phyloP scores from a whole-genome alignment of 805 yeast species.

The Hanseniaspora meyeri region DNA sequence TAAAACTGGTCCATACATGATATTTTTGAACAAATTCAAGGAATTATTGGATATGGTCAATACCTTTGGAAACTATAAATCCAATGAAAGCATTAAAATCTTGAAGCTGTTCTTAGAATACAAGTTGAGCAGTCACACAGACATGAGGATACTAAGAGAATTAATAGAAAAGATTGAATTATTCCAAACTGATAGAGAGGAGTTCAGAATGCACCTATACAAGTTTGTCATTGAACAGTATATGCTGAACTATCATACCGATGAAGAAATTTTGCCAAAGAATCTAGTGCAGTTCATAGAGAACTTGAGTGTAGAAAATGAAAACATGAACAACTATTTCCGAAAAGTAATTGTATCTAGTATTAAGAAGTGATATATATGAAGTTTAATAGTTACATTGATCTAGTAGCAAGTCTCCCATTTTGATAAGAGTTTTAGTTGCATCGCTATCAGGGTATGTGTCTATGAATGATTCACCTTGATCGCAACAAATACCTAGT shows the following conservation, averaged over 20 bases:
- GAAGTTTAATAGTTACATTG: conserved; percentile 28
- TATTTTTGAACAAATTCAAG: conserved; percentile 36
- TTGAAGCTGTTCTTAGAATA: background rate
- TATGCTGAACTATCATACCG: background rate
- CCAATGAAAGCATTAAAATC: background rate
- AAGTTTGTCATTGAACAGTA: conserved; percentile 9
- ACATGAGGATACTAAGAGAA: background rate
- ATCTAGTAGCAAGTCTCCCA: conserved; percentile 61
- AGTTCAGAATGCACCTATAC: background rate
- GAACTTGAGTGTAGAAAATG: conserved; percentile 10
- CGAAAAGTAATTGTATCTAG: background rate
- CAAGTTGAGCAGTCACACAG: background rate
- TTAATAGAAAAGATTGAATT: background rate
- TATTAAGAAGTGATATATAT: background rate
- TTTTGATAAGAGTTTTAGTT: conserved; percentile 68
- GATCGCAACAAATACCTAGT: conserved; percentile 78
- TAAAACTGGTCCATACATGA: conserved; percentile 60
- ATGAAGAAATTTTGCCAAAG: background rate
- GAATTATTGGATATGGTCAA: conserved; percentile 30
- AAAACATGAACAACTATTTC: background rate
- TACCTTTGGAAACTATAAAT: conserved; percentile 20
- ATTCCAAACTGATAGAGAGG: background rate
- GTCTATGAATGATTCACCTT: conserved; percentile 75
- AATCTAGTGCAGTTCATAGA: conserved; percentile 5
- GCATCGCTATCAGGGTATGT: conserved; percentile 87